These are phyloP conservation scores for Stevia rebaudiana DNA, from an alignment of 140 eudicot species.

Conservation along the genomic window DNA sequence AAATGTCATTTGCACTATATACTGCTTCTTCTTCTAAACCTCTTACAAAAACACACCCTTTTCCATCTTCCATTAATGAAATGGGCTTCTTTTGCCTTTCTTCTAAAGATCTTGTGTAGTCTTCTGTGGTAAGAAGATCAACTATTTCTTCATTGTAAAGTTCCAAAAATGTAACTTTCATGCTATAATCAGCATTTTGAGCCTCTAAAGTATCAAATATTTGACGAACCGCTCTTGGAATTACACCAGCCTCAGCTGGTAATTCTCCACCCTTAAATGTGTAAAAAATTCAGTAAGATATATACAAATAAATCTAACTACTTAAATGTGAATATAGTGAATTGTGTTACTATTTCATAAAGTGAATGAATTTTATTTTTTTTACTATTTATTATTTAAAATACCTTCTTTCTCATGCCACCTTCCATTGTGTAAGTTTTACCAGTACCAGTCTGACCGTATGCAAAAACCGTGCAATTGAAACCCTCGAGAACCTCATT, in stretches of 20 bases:
- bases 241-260: conserved; percentile 82
- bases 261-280: conserved; percentile 58
- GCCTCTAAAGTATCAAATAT: conserved; percentile 75
- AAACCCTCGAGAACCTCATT: conserved; percentile 78
- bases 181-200: conserved; percentile 78
- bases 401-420: conserved; percentile 80
- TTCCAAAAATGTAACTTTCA: conserved; percentile 82
- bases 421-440: conserved; percentile 92
- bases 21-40: conserved; percentile 94
- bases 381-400: background rate
- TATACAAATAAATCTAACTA: background rate
- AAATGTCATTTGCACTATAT: conserved; percentile 83
- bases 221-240: conserved; percentile 88
- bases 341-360: background rate
- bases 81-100: conserved; percentile 70
- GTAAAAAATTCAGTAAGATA: background rate
- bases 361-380: background rate
- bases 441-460: conserved; percentile 88
- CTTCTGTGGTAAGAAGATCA: conserved; percentile 73
- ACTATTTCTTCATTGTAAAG: conserved; percentile 83
- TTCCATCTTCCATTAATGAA: conserved; percentile 84
- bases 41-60: conserved; percentile 73
- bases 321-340: background rate
- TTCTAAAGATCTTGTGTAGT: conserved; percentile 36
- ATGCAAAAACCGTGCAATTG: conserved; percentile 88